Evolutionary conservation across 2,329 filamentous ascomycete genomes (phyloP).

Genomic region (Phialophora macrospora): DNA sequence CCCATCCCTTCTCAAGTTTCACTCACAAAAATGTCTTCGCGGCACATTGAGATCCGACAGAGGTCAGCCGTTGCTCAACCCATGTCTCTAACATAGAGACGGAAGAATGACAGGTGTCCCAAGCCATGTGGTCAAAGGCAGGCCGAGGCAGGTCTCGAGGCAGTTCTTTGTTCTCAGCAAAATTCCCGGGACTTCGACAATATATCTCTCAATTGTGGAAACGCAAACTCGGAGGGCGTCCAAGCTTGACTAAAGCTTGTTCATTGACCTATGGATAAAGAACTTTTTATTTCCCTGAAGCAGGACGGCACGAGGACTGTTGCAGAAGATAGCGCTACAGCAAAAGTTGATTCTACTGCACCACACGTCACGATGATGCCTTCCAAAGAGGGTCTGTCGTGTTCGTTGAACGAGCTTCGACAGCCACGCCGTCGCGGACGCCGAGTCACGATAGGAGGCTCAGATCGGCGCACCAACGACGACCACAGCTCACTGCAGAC

Average conservation of each 20-base stretch:
- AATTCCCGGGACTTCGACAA: not conserved
- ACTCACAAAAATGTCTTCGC: not conserved
- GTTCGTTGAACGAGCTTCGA: not conserved
- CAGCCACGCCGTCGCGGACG: conserved; percentile 13
- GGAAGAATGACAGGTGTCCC: conserved; percentile 18
- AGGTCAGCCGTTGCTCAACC: not conserved
- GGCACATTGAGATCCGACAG: not conserved
- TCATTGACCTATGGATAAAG: not conserved
- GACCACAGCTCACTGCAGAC: not conserved
- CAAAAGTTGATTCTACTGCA: not conserved
- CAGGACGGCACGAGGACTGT: not conserved
- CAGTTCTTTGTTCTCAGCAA: conserved; percentile 19
- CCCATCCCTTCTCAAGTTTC: not conserved
- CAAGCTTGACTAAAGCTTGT: not conserved
- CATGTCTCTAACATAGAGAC: conserved; percentile 4
- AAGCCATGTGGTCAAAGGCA: not conserved
- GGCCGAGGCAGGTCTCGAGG: conserved; percentile 15
- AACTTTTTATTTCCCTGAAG: not conserved
- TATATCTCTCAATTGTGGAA: not conserved
- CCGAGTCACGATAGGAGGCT: conserved; percentile 22
- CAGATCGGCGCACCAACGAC: not conserved
- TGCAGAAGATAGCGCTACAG: not conserved
- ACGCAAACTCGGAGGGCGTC: not conserved
- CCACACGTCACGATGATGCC: not conserved
- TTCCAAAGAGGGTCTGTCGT: not conserved